Evolutionary conservation across 208 protist species (phyloP), one percentile per base, ranked within the genome.

Genomic region (Trypanosoma platydactyli): DNA sequence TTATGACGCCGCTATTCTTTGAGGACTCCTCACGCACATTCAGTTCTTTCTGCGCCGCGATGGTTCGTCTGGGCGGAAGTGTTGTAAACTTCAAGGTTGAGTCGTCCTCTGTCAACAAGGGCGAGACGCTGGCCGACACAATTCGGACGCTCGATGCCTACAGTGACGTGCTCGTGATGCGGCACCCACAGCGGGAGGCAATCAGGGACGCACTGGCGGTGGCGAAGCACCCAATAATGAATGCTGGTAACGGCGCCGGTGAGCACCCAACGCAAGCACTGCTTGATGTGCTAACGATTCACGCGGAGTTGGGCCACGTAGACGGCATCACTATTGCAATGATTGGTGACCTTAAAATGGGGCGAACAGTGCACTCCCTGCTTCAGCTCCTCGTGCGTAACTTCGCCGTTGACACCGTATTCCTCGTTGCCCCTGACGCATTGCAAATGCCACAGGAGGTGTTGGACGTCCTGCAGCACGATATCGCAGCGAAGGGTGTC

Each of bases 211-310:
- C 92, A 0, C 67, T 92, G n/a, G 11, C 57, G 12, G 79, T 82
- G 7, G 76, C 79, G 18, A 59, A 68, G 25, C 74, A 82, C 38
- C 97, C 97, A 22, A 61, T 99, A 52, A 97, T 99, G 81, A 99
- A 98, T 82, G 97, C 88, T 15, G 98, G 98, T 62, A 98, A 99
- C 76, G 98, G 98, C 50, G 68, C 92, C 20, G 98, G 98, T 45
- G 98, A 99, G 80, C 98, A 99, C 81, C 98, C 98, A 33, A 98
- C 98, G 40, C 94, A 99, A 86, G 94, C 98, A n/a, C 83, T 99
- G n/a, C 86, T 99, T 15, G 98, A 99, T 68, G 70, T 96, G 3
- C 97, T 97, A 64, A 99, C 97, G 11, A 99, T 99, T 22, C 73
- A 89, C 51, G 91, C 96, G 29, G 97, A 99, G 81, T 81, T 98